These are phyloP conservation scores for Pyrenophora tritici-repentis DNA, from an alignment of 2,329 filamentous ascomycete genomes.

Conservation along the genomic window DNA sequence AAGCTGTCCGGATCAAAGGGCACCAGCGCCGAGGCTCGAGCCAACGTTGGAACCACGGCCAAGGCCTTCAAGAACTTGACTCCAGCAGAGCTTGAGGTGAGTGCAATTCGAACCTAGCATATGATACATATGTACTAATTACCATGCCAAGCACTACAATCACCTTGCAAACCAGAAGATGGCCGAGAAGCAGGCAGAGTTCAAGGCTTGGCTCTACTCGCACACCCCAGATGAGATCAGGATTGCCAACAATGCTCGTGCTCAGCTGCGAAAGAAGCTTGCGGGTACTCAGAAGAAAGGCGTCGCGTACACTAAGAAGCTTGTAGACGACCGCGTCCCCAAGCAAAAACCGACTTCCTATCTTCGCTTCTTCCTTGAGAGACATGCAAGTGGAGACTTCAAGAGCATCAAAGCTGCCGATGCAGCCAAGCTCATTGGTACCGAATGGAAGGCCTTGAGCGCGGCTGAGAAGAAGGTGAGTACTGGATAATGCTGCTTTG, in stretches of 20 bases:
- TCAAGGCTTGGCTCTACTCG: slow-evolving; percentile 59
- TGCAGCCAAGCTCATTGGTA: slow-evolving; percentile 45
- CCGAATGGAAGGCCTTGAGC: slow-evolving; percentile 57
- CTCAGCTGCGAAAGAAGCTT: slow-evolving; percentile 33
- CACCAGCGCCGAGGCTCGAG: not conserved
- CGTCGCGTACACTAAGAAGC: slow-evolving; percentile 23
- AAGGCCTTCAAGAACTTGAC: slow-evolving; percentile 34
- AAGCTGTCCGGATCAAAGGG: slow-evolving; percentile 3
- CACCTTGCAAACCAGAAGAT: slow-evolving; percentile 56
- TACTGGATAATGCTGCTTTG: not conserved
- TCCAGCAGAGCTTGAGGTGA: slow-evolving; percentile 45
- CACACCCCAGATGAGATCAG: slow-evolving; percentile 63
- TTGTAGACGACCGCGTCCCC: slow-evolving; percentile 61
- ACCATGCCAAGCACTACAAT: slow-evolving; percentile 56
- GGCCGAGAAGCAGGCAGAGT: slow-evolving; percentile 51
- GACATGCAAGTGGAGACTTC: slow-evolving; percentile 56
- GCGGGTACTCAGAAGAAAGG: slow-evolving; percentile 10
- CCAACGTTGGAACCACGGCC: slow-evolving; percentile 4
- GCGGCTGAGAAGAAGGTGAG: slow-evolving; percentile 56
- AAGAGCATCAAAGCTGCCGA: slow-evolving; percentile 53
- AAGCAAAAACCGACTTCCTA: slow-evolving; percentile 52
- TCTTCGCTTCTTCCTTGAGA: slow-evolving; percentile 53
- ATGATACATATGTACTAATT: slow-evolving; percentile 7
- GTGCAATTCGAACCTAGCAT: not conserved
- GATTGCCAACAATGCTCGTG: slow-evolving; percentile 63